phyloP scores from a whole-genome alignment of 306 rosid genomes.

The Quercus ilex region DNA sequence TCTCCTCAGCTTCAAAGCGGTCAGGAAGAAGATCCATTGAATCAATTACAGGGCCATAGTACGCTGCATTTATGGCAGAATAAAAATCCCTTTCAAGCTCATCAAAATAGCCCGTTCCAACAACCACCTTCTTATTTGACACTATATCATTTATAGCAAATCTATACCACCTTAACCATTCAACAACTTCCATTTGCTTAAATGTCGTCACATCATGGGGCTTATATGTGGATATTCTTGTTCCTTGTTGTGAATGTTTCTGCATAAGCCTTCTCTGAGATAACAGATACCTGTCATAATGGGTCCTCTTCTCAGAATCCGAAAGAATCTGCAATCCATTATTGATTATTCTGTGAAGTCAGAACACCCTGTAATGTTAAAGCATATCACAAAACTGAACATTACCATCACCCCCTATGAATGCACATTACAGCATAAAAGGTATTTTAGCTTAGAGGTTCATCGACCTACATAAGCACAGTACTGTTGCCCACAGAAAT shows the following conservation, averaged over 20 bases:
- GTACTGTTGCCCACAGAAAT: neutral
- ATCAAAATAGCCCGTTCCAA: slow-evolving; percentile 77
- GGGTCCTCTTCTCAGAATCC: slow-evolving; percentile 70
- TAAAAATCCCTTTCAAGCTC: slow-evolving; percentile 83
- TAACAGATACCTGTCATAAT: slow-evolving; percentile 66
- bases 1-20: slow-evolving; percentile 97
- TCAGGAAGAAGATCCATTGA: slow-evolving; percentile 79
- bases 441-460: neutral
- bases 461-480: neutral
- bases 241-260: slow-evolving; percentile 36
- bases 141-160: slow-evolving; percentile 63
- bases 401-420: neutral
- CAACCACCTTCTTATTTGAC: slow-evolving; percentile 63
- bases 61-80: slow-evolving; percentile 81
- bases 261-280: slow-evolving; percentile 61
- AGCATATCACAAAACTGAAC: slow-evolving; percentile 14
- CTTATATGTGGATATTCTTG: slow-evolving; percentile 40
- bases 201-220: slow-evolving; percentile 36
- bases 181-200: slow-evolving; percentile 87
- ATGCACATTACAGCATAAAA: neutral
- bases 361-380: slow-evolving; percentile 28
- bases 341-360: slow-evolving; percentile 33
- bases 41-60: slow-evolving; percentile 79
- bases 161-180: slow-evolving; percentile 92
- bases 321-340: slow-evolving; percentile 91